phyloP scores from a whole-genome alignment of 495 filamentous ascomycete species.

The Talaromyces trachyspermus region DNA sequence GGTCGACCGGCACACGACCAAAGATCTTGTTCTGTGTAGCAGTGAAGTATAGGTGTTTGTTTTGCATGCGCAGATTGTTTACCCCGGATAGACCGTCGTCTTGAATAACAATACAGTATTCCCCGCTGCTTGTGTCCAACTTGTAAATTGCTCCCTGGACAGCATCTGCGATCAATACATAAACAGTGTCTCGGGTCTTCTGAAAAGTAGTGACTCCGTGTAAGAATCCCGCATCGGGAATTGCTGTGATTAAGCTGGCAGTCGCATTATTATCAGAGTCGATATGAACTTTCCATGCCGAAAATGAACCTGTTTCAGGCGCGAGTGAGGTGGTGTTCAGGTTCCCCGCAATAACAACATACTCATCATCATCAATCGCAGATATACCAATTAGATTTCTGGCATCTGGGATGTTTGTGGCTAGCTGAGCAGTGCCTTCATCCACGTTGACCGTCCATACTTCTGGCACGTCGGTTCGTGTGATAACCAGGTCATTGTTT shows the following conservation, averaged over 20 bases:
- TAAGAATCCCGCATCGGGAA: slow-evolving; percentile 30
- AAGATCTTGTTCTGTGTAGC: slow-evolving; percentile 27
- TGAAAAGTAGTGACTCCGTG: slow-evolving; percentile 33
- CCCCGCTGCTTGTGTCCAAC: slow-evolving; percentile 23
- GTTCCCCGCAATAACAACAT: slow-evolving; percentile 34
- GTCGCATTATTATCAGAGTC: slow-evolving; percentile 1
- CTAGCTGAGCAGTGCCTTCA: slow-evolving; percentile 20
- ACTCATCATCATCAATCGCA: slow-evolving; percentile 32
- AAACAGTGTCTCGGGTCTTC: slow-evolving; percentile 8
- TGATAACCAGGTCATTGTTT: slow-evolving; percentile 28
- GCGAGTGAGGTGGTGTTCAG: slow-evolving; percentile 21
- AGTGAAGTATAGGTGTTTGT: slow-evolving; percentile 32
- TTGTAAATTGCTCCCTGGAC: slow-evolving; percentile 26
- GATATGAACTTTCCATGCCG: slow-evolving; percentile 34
- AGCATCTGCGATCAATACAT: slow-evolving; percentile 36
- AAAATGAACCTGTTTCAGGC: slow-evolving; percentile 26
- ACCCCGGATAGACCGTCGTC: slow-evolving; percentile 28
- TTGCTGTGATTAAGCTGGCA: slow-evolving; percentile 19
- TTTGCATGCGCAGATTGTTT: slow-evolving; percentile 27
- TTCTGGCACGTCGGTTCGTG: slow-evolving; percentile 26
- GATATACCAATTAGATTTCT: slow-evolving; percentile 35
- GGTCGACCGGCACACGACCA: slow-evolving; percentile 23
- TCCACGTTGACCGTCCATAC: slow-evolving; percentile 34
- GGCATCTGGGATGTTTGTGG: slow-evolving; percentile 25
- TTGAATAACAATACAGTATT: slow-evolving; percentile 23